A percentile compares a stretch with the other conserved stretches of the same genome.
phyloP scores from a whole-genome alignment of 495 filamentous ascomycete species.

The Aspergillus homomorphus region DNA sequence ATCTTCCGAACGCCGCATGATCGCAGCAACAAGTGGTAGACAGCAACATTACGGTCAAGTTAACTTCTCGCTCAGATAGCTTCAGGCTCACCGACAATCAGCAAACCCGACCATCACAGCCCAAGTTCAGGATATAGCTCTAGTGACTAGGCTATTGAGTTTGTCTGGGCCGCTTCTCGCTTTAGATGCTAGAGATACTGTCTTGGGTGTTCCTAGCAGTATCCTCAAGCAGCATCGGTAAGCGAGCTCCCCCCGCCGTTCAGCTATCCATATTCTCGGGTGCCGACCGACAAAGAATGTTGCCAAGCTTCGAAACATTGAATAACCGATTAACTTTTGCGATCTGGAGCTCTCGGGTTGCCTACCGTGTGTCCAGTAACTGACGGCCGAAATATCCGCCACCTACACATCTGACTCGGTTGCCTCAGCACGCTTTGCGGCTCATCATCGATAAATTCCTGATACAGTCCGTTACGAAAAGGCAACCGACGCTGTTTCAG shows the following conservation, averaged over 20 bases:
- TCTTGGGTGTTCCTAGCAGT: too few relatives aligned
- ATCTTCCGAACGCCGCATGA: background rate
- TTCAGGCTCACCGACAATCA: background rate
- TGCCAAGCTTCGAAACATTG: background rate
- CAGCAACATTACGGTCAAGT: background rate
- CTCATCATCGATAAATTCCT: background rate
- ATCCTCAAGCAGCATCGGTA: background rate
- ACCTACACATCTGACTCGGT: background rate
- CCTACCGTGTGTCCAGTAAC: background rate
- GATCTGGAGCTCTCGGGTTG: background rate
- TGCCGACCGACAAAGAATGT: background rate
- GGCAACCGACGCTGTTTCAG: background rate
- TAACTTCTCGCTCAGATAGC: background rate
- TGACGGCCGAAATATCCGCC: background rate
- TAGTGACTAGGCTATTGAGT: conserved; percentile 15
- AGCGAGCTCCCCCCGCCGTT: background rate
- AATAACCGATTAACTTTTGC: background rate
- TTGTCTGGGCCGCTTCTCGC: conserved; percentile 10
- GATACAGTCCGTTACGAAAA: background rate
- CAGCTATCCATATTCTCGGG: conserved; percentile 1
- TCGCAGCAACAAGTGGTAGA: background rate
- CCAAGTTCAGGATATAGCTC: background rate
- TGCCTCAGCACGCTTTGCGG: background rate
- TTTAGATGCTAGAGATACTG: conserved; percentile 3
- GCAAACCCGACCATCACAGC: background rate